Evolutionary conservation across 805 yeast genomes (phyloP), one percentile per base, ranked within the genome.

Genomic region (Ogataea sp.): DNA sequence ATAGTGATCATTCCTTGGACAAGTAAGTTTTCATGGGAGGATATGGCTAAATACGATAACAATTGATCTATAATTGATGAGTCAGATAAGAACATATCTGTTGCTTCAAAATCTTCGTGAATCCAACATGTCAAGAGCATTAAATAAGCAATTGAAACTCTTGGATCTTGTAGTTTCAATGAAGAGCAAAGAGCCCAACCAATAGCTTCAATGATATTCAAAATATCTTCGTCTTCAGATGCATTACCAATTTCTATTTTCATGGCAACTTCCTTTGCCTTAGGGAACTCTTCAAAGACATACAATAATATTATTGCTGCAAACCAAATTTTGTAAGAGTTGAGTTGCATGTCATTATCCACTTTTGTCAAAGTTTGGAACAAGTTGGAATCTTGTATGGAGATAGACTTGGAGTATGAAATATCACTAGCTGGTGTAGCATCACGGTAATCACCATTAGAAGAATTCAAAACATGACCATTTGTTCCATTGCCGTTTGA

Each of bases 281-380:
- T 75, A 5, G 67, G 67, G 43, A 61, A 64, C 29, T 73, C 81
- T 39, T 73, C 75, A 44, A 88, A 71, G 2, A 88, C 55, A 39
- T 73, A 74, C 32, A 83, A 65, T 18, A 90, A 55, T 4, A 86
- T 64, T 4, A 78, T 71, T 2, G 83, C 65, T 0, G 96, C 77
- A 60, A 90, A 89, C 93, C 95, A 93, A 1, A 78, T 61, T 50
- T 79, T 77, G 55, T 88, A 93, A 0, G 99, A 97, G 48, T 93
- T 90, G 26, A 89, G 60, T 39, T 79, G 75, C 36, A 70, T 56
- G 17, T 78, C 82, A 3, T 79, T 75, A 46, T 89, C 90, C 50
- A 83, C 86, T 46, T 83, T 90, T 47, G 87, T 70, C 6, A 93
- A 58, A 0, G 83, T 73, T 20, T 77, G 65, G 41, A 93, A 78